Percentiles rank a stretch among this genome's conserved stretches.
Evolutionary conservation across 1,284 basidiomycete genomes (phyloP).

Genomic region (Naganishia liquefaciens): DNA sequence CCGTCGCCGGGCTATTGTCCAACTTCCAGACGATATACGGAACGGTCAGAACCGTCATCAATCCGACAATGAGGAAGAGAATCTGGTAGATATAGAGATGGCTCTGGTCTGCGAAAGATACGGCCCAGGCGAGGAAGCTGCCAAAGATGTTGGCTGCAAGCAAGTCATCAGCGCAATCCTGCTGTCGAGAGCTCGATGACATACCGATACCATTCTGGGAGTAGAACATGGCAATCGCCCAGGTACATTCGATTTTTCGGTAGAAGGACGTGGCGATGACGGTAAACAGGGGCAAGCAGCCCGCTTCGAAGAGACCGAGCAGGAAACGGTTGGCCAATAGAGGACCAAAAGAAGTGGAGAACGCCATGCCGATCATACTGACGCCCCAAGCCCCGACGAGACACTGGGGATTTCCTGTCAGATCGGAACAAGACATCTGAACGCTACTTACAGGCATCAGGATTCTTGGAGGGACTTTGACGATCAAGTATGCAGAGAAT

Average conservation of each 20-base stretch:
- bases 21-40: constrained; percentile 43
- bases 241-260: constrained; percentile 39
- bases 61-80: constrained; percentile 50
- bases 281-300: constrained; percentile 40
- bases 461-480: constrained; percentile 38
- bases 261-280: constrained; percentile 45
- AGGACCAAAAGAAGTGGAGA: constrained; percentile 27
- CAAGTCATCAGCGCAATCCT: not conserved
- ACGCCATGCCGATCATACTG: constrained; percentile 11
- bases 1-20: constrained; percentile 46
- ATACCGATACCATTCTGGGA: constrained; percentile 18
- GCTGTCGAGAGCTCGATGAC: not conserved
- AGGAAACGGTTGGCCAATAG: constrained; percentile 43
- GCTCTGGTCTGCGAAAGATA: constrained; percentile 38
- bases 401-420: not conserved
- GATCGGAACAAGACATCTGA: constrained; percentile 37
- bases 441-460: constrained; percentile 40
- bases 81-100: constrained; percentile 43
- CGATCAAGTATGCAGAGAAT: constrained; percentile 41
- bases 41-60: constrained; percentile 50
- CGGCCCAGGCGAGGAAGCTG: constrained; percentile 40
- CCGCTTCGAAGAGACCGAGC: constrained; percentile 45
- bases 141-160: constrained; percentile 39
- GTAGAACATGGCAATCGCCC: constrained; percentile 16
- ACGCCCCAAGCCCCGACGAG: constrained; percentile 22